phyloP scores from a whole-genome alignment of 108 stramenopile species.

The Epithemia pelagica region DNA sequence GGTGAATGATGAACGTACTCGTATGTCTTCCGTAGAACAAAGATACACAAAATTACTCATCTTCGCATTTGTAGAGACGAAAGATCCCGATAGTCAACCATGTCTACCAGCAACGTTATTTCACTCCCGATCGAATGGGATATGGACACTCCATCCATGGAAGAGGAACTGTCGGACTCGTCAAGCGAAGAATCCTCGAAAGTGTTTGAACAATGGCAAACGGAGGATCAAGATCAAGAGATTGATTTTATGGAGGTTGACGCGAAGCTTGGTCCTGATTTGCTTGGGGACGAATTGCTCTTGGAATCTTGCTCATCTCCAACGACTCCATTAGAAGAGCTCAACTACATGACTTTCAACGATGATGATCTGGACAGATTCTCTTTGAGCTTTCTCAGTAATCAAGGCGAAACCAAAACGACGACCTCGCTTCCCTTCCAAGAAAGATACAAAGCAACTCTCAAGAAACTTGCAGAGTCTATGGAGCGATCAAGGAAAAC shows the following conservation, averaged over 20 bases:
- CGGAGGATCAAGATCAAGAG: slow-evolving; percentile 23
- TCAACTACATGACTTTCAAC: slow-evolving; percentile 17
- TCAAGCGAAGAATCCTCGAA: slow-evolving; percentile 38
- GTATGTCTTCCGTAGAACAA: too few relatives aligned
- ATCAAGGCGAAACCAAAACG: not conserved
- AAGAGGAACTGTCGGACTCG: slow-evolving; percentile 31
- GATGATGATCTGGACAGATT: slow-evolving; percentile 22
- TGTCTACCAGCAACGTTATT: slow-evolving; percentile 9
- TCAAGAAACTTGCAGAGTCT: slow-evolving; percentile 31
- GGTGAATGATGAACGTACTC: too few relatives aligned
- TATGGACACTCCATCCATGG: slow-evolving; percentile 5
- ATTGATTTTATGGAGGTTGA: slow-evolving; percentile 38
- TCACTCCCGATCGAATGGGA: slow-evolving; percentile 24
- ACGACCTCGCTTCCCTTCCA: slow-evolving; percentile 21
- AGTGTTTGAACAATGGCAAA: slow-evolving; percentile 45
- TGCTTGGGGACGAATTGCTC: slow-evolving; percentile 43
- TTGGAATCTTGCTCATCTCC: slow-evolving; percentile 23
- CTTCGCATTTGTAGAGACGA: too few relatives aligned
- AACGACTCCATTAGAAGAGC: slow-evolving; percentile 28
- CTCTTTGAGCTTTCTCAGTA: slow-evolving; percentile 18
- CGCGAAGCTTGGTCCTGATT: slow-evolving; percentile 44
- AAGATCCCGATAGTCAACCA: too few relatives aligned
- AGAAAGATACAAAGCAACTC: slow-evolving; percentile 31
- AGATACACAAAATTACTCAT: too few relatives aligned
- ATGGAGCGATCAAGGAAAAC: slow-evolving; percentile 45